A percentile compares a stretch with the other conserved stretches of the same genome.
phyloP scores from a whole-genome alignment of 495 filamentous ascomycete genomes.

The Trichoderma orchidacearum region DNA sequence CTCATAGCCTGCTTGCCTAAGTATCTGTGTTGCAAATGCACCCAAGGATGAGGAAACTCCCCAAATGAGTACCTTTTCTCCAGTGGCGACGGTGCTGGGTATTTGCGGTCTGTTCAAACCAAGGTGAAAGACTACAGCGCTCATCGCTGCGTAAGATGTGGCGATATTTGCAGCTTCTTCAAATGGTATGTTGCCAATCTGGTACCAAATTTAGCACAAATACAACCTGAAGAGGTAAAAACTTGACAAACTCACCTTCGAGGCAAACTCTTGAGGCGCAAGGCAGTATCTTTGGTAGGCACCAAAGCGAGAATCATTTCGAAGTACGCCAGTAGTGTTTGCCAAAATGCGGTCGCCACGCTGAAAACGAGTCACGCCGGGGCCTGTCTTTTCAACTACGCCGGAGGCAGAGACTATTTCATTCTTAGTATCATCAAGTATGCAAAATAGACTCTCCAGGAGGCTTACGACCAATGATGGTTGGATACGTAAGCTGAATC shows the following conservation, averaged over 20 bases:
- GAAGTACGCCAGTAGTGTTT: conserved; percentile 2
- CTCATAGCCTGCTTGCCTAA: conserved; percentile 8
- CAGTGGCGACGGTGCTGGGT: neutral
- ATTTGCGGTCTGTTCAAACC: conserved; percentile 4
- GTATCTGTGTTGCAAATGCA: conserved; percentile 9
- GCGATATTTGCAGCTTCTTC: conserved; percentile 3
- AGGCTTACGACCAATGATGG: conserved; percentile 8
- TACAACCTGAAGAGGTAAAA: too few relatives aligned
- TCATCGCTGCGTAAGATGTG: conserved; percentile 5
- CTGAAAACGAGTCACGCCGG: conserved; percentile 6
- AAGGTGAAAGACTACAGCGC: conserved; percentile 8
- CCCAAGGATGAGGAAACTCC: conserved; percentile 11
- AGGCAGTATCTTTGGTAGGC: conserved; percentile 6
- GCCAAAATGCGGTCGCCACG: conserved; percentile 5
- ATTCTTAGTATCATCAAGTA: neutral
- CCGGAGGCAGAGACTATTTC: conserved; percentile 5
- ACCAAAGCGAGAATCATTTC: conserved; percentile 7
- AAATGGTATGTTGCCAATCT: conserved; percentile 7
- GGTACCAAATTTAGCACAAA: too few relatives aligned
- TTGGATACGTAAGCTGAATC: conserved; percentile 5
- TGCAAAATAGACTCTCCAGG: neutral
- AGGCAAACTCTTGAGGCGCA: neutral
- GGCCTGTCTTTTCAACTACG: conserved; percentile 4
- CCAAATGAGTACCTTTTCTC: conserved; percentile 11
- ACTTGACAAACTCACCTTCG: conserved; percentile 5